These are phyloP conservation scores for Fraxinus nigra DNA, from an alignment of 305 asterid genomes.

Conservation along the genomic window DNA sequence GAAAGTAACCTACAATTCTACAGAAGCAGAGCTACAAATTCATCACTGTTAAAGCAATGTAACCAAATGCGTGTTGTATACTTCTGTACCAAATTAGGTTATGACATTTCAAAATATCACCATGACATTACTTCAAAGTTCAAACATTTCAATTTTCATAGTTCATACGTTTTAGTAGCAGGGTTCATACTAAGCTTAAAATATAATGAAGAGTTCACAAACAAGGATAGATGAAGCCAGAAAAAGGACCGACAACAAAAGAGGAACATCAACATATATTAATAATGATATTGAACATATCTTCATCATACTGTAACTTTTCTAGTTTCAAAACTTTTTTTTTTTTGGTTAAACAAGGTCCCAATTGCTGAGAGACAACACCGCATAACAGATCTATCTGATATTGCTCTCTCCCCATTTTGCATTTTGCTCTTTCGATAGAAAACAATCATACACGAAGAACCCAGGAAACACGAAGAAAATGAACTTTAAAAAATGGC, in stretches of 20 bases:
- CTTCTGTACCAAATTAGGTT: background rate
- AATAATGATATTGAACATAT: background rate
- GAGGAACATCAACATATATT: background rate
- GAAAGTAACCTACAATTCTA: conserved; percentile 12
- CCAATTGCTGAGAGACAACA: background rate
- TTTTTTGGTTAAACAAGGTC: background rate
- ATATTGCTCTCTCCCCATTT: background rate
- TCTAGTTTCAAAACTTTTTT: background rate
- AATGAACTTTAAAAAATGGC: background rate
- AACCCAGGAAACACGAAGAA: conserved; percentile 1
- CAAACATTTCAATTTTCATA: background rate
- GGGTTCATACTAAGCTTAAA: background rate
- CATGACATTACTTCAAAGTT: background rate
- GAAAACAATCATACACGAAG: background rate
- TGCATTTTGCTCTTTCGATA: background rate
- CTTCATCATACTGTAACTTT: background rate
- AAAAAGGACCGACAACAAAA: background rate
- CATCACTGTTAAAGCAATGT: background rate
- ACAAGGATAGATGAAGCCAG: background rate
- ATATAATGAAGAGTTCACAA: background rate
- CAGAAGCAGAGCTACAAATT: conserved; percentile 6
- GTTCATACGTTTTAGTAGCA: background rate
- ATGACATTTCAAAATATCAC: background rate
- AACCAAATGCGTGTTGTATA: background rate
- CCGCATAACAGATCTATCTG: background rate